Percentiles rank a stretch among this genome's conserved stretches.
Conservation (phyloP, 2,329 filamentous ascomycete species). For the Ophiocordyceps camponoti-saundersi region DNA sequence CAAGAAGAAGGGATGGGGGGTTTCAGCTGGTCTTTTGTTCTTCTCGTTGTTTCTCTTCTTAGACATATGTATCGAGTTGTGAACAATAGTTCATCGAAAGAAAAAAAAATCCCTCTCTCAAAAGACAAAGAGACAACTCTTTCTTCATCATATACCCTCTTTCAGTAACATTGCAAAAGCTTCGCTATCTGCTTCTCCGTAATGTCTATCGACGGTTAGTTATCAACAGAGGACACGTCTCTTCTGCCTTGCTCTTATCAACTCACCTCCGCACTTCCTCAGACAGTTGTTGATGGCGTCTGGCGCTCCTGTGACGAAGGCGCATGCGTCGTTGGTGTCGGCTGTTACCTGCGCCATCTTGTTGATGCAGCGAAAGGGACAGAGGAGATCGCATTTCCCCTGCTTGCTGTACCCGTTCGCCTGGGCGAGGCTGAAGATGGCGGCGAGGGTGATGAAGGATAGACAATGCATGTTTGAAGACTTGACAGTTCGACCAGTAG, state of each 20-base stretch:
- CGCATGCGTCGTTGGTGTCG: not conserved
- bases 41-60: too few species aligned
- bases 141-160: not conserved
- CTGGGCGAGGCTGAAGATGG: not conserved
- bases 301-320: not conserved
- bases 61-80: too few species aligned
- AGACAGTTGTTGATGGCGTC: not conserved
- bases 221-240: not conserved
- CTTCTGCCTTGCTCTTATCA: not conserved
- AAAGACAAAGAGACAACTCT: too few species aligned
- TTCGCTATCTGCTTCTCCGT: not conserved
- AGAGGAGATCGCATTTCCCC: not conserved
- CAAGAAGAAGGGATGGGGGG: too few species aligned
- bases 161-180: not conserved
- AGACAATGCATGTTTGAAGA: not conserved
- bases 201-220: not conserved
- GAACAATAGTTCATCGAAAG: too few species aligned
- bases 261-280: not conserved
- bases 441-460: not conserved
- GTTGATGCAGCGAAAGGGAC: not conserved
- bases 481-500: too few species aligned
- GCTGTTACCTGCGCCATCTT: not conserved
- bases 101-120: too few species aligned
- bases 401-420: not conserved
- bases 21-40: too few species aligned